phyloP scores from a whole-genome alignment of 306 rosid genomes.

The Dicorynia guianensis region DNA sequence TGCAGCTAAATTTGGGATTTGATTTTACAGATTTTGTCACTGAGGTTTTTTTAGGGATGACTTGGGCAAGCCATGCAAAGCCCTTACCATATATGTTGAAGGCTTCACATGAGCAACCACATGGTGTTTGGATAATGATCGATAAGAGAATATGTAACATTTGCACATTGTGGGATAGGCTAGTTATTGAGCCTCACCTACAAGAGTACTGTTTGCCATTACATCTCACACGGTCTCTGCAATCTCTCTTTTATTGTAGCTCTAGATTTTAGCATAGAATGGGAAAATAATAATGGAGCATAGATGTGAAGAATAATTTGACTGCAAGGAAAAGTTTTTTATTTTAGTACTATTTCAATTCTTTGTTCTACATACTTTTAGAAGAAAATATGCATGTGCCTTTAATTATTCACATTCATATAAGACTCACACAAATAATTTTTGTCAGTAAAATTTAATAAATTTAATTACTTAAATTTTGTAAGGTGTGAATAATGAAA shows the following conservation, averaged over 20 bases:
- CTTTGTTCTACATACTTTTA: conserved; percentile 24
- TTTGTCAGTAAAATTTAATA: too few relatives aligned
- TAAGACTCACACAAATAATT: too few relatives aligned
- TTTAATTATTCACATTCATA: too few relatives aligned
- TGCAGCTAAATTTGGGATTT: conserved; percentile 40
- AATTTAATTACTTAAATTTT: too few relatives aligned
- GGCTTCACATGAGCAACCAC: conserved; percentile 50
- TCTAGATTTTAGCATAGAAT: conserved; percentile 45
- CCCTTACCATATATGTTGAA: conserved; percentile 46
- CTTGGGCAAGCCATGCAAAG: conserved; percentile 43
- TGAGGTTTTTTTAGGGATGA: conserved; percentile 32
- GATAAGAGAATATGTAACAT: conserved; percentile 36
- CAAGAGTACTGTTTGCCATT: conserved; percentile 34
- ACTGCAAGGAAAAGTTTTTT: conserved; percentile 38
- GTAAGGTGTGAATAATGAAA: too few relatives aligned
- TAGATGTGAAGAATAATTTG: conserved; percentile 44
- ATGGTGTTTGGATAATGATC: conserved; percentile 46
- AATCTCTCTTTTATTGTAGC: conserved; percentile 40
- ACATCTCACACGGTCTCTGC: conserved; percentile 53
- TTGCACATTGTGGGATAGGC: conserved; percentile 29
- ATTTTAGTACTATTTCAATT: conserved; percentile 19
- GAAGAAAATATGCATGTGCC: conserved; percentile 32
- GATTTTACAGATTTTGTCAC: conserved; percentile 46
- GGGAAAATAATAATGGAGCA: conserved; percentile 55
- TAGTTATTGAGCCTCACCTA: conserved; percentile 56